Conservation (phyloP, 2,329 filamentous ascomycete species). For the Rhytidhysteron rufulum region DNA sequence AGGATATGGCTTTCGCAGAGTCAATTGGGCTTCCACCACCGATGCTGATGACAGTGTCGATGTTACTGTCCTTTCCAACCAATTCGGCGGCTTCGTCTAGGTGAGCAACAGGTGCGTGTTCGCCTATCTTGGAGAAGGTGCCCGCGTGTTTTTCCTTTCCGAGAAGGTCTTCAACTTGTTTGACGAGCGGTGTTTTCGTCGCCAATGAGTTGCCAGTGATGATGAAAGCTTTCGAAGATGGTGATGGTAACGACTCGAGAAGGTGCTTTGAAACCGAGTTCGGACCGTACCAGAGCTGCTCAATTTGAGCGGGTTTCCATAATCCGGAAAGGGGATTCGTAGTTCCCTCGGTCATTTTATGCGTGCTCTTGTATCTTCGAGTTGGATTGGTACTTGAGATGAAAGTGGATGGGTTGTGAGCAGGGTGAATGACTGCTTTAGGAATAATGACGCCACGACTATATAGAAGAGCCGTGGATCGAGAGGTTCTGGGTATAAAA, state of each 20-base stretch:
- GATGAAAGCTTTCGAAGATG: slow-evolving; percentile 53
- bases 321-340: slow-evolving; percentile 45
- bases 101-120: slow-evolving; percentile 54
- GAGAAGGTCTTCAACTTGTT: slow-evolving; percentile 48
- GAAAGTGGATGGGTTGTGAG: background rate
- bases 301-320: slow-evolving; percentile 49
- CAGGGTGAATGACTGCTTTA: too few species aligned
- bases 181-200: slow-evolving; percentile 51
- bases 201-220: slow-evolving; percentile 54
- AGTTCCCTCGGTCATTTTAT: slow-evolving; percentile 40
- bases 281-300: slow-evolving; percentile 49
- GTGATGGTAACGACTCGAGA: slow-evolving; percentile 40
- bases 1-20: slow-evolving; percentile 34
- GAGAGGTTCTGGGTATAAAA: too few species aligned
- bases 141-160: slow-evolving; percentile 45
- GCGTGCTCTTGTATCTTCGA: background rate
- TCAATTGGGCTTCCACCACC: slow-evolving; percentile 56
- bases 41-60: slow-evolving; percentile 54
- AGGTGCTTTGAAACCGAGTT: slow-evolving; percentile 47
- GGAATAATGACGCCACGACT: too few species aligned
- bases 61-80: slow-evolving; percentile 41
- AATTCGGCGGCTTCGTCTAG: slow-evolving; percentile 50
- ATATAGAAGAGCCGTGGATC: too few species aligned
- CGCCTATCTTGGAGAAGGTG: slow-evolving; percentile 53
- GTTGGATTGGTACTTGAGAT: background rate